These are phyloP conservation scores for Kockovaella imperatae DNA, from an alignment of 768 basidiomycete species.

Conservation along the genomic window DNA sequence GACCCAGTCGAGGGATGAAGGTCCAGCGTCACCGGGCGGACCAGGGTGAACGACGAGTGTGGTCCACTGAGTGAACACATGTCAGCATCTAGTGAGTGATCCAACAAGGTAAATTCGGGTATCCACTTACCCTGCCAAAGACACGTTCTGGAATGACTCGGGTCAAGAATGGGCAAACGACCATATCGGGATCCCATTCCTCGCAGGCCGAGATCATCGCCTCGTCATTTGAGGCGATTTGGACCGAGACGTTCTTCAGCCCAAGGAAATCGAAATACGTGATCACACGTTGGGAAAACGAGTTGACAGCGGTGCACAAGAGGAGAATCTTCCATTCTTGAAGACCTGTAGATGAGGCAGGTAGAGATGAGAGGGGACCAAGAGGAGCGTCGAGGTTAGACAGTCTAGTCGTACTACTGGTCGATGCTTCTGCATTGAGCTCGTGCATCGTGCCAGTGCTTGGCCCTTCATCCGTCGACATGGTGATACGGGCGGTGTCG, in stretches of 20 bases:
- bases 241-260: slow-evolving; percentile 23
- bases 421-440: too few relatives aligned
- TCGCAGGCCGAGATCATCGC: slow-evolving; percentile 24
- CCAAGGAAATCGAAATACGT: slow-evolving; percentile 24
- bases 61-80: slow-evolving; percentile 19
- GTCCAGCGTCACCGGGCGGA: slow-evolving; percentile 39
- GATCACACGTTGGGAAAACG: slow-evolving; percentile 27
- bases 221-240: slow-evolving; percentile 29
- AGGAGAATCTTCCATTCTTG: slow-evolving; percentile 22
- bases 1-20: slow-evolving; percentile 39
- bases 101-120: not conserved
- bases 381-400: too few relatives aligned
- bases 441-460: too few relatives aligned
- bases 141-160: slow-evolving; percentile 27
- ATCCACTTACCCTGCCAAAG: slow-evolving; percentile 29
- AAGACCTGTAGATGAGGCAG: slow-evolving; percentile 5
- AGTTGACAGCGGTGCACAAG: slow-evolving; percentile 33
- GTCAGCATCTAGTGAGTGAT: slow-evolving; percentile 4
- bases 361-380: slow-evolving; percentile 15
- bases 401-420: too few relatives aligned
- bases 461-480: too few relatives aligned
- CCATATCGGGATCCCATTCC: slow-evolving; percentile 19
- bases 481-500: too few relatives aligned
- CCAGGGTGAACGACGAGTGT: slow-evolving; percentile 39
- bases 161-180: slow-evolving; percentile 38